Base-by-base conservation (phyloP, 2,329 filamentous ascomycete genomes). In the Podosphaera fusca region DNA sequence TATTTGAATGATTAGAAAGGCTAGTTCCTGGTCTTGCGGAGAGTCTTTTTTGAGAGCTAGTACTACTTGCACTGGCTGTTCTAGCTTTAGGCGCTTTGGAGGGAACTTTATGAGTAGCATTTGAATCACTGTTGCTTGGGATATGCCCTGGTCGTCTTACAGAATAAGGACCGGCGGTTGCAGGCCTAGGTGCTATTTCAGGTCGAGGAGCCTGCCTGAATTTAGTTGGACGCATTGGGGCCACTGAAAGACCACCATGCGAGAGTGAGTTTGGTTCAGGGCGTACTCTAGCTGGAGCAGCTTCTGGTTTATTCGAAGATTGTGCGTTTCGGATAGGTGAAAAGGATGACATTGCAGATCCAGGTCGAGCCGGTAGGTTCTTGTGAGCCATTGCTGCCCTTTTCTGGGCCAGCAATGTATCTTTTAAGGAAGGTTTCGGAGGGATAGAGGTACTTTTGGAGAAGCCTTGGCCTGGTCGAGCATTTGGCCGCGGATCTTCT, bases 341-440 rank as follows among this genome's bases (percentile, higher is more conserved):
- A 58, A 82, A 74, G 45, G 76, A 71, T 10, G 80, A 74, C 80
- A 82, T 81, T 56, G 80, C 78, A 38, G 79, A 82, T 8, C 78
- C 79, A 1, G 80, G 80, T 7, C 80, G 71, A 31, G 73, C 66
- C 9, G 77, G 79, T 1, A 80, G 67, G 56, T 74, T 77, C 59
- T 71, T 75, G 55, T 73, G 67, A 40, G 74, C 70, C 62, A 78
- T 63, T 4, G 71, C 67, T 33, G 77, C 79, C 64, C 74, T 87
- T 70, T 87, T 89, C 66, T 90, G 84, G 4, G 87, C 88, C 64
- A 87, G 72, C 75, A 95, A 88, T 2, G 86, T 75, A 64, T 95
- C 89, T 61, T 86, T 83, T 33, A 95, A 70, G 9, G 85, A 85
- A 9, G 80, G 77, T 60, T 82, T 82, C 46, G 72, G 67, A 12